Conservation (phyloP, 129 eudicot genomes). For the Oenanthe sinensis region DNA sequence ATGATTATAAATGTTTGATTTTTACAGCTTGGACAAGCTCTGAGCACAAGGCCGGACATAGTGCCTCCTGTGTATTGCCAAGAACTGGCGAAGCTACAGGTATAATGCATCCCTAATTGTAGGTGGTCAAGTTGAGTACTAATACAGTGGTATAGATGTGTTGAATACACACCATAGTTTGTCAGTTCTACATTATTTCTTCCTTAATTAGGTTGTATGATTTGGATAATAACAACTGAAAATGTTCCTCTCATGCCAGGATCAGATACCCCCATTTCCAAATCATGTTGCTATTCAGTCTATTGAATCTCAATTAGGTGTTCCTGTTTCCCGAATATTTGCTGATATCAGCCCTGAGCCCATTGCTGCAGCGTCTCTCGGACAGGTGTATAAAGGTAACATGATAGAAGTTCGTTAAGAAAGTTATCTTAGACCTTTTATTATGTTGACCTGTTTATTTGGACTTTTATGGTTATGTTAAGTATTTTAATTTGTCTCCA, state of each 20-base stretch:
- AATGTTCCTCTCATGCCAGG: constrained; percentile 30
- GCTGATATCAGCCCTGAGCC: constrained; percentile 85
- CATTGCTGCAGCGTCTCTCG: constrained; percentile 94
- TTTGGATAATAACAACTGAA: neutral
- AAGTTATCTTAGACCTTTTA: neutral
- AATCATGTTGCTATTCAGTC: constrained; percentile 65
- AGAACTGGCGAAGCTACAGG: constrained; percentile 92
- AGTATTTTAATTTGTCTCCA: neutral
- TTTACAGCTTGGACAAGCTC: constrained; percentile 86
- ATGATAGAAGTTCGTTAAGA: neutral
- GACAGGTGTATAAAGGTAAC: constrained; percentile 97
- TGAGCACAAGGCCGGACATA: constrained; percentile 97
- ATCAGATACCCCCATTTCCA: constrained; percentile 93
- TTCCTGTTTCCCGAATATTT: constrained; percentile 64
- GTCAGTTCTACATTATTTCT: neutral
- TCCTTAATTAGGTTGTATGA: neutral
- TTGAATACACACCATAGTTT: neutral
- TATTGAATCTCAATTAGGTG: constrained; percentile 76
- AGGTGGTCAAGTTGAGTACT: neutral
- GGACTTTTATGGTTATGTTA: neutral
- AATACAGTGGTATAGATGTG: neutral
- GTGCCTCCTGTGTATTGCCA: constrained; percentile 76
- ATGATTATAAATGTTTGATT: constrained; percentile 12
- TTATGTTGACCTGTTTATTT: neutral
- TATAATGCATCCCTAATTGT: constrained; percentile 8